Percentiles rank a stretch among this genome's conserved stretches.
Evolutionary conservation across 768 basidiomycete genomes (phyloP).

Genomic region (Rossbeevera mucosa): DNA sequence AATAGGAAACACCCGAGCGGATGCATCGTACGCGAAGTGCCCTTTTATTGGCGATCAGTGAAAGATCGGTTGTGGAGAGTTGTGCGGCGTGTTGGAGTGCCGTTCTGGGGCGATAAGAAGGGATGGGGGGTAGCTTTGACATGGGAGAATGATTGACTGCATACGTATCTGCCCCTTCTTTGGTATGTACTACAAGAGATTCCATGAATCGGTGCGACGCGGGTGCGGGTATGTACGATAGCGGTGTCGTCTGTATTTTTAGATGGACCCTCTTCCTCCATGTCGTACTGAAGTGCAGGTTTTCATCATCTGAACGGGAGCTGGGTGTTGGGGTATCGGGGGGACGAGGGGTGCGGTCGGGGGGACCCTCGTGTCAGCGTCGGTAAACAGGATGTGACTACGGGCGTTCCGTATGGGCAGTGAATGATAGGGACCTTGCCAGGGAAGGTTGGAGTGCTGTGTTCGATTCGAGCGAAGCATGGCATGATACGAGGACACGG

Average conservation of each 20-base stretch:
- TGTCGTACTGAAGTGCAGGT: not conserved
- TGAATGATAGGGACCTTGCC: not conserved
- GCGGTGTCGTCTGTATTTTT: not conserved
- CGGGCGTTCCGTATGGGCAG: not conserved
- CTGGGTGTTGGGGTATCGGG: not conserved
- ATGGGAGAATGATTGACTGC: not conserved
- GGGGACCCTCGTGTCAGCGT: not conserved
- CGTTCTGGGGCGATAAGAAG: conserved; percentile 7
- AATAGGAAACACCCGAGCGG: conserved; percentile 35
- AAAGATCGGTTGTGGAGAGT: conserved; percentile 50
- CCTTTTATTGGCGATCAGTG: conserved; percentile 44
- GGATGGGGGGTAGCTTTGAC: not conserved
- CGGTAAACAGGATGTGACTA: conserved; percentile 4
- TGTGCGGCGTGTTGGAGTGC: conserved; percentile 44
- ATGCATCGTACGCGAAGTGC: conserved; percentile 42
- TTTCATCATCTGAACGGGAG: not conserved
- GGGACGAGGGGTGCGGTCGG: not conserved
- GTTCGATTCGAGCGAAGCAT: not conserved
- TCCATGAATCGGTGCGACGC: conserved; percentile 4
- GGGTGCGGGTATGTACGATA: conserved; percentile 5
- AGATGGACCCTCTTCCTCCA: not conserved
- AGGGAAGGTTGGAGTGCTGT: not conserved
- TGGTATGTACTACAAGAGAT: not conserved
- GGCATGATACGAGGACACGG: not conserved
- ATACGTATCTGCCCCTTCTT: not conserved